phyloP scores from a whole-genome alignment of 495 filamentous ascomycete species.

The Extremus antarcticus region DNA sequence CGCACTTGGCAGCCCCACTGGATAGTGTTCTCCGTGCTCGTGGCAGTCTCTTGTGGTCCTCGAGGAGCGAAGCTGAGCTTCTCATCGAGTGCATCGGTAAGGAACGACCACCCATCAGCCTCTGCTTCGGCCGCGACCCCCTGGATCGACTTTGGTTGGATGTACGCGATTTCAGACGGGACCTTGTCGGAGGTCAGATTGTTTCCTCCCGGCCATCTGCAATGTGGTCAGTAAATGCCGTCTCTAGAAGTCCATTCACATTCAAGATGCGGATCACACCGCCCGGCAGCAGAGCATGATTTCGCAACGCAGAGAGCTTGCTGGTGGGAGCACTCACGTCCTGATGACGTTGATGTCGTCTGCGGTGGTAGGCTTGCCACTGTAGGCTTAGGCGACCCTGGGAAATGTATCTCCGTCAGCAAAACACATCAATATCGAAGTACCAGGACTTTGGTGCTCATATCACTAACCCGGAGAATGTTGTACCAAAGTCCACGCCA shows the following conservation, averaged over 20 bases:
- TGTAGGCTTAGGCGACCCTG: conserved; percentile 55
- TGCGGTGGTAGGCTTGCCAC: conserved; percentile 52
- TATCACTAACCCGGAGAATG: conserved; percentile 50
- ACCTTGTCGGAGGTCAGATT: conserved; percentile 38
- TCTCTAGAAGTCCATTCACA: too few relatives aligned
- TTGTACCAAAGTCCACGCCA: conserved; percentile 61
- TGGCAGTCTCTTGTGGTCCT: too few relatives aligned
- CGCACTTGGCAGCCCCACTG: conserved; percentile 46
- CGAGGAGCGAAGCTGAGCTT: background rate
- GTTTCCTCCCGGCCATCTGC: conserved; percentile 51
- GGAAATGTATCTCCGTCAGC: too few relatives aligned
- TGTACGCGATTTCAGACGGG: conserved; percentile 32
- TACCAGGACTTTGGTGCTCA: background rate
- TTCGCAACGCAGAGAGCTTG: too few relatives aligned
- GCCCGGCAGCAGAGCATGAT: too few relatives aligned
- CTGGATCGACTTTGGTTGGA: background rate
- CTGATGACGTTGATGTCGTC: conserved; percentile 50
- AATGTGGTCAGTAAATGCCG: conserved; percentile 3
- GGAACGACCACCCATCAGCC: background rate
- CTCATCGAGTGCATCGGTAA: background rate
- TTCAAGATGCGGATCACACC: too few relatives aligned
- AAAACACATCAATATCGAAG: background rate
- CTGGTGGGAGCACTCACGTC: background rate
- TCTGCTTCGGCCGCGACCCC: too few relatives aligned
- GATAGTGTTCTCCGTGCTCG: background rate